Evolutionary conservation across 2,329 filamentous ascomycete genomes (phyloP), one percentile per base, ranked within the genome.

Genomic region (Aspergillus caelatus): DNA sequence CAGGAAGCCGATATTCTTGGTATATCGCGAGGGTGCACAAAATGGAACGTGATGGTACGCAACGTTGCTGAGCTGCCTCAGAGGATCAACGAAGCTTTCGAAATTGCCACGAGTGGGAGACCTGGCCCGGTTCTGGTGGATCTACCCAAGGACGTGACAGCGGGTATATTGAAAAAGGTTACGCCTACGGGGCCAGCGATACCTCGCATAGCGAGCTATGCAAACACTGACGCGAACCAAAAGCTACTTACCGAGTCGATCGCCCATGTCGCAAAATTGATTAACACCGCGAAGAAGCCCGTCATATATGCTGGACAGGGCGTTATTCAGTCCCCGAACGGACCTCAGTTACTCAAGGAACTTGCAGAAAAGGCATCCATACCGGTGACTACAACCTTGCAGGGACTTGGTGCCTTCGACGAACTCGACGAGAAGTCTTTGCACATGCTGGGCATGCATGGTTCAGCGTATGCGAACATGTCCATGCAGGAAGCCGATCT

Each of bases 31-130:
- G 88, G 93, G 11, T 97, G 93, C 84, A 97, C 93, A 68, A 97
- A 97, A 82, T 98, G 94, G 94, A 97, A 97, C 73, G 91, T 95
- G 64, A 94, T 96, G 91, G 92, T 97, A 46, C 95, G 94, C 85
- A 93, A 89, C 77, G 88, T 96, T 54, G 91, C 91, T 39, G 94
- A 98, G 79, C 84, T 97, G 54, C 94, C 94, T 23, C 87, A 90
- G 71, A 86, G 92, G 66, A 97, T 97, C 74, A 96, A 97, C 77
- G 94, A 97, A 81, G 94, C 94, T 46, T 97, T 97, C 75, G 91
- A 97, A 80, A 97, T 97, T 75, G 94, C 94, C 41, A 97, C 91
- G 45, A 93, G 89, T 72, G 94, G 94, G 59, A 87, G 94, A 41
- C 94, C 94, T 5, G 94, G 94, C 11, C 94, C 94, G 14, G 94